Evolutionary conservation across 768 basidiomycete species (phyloP).

Genomic region (Holtermanniella nyarrowii): DNA sequence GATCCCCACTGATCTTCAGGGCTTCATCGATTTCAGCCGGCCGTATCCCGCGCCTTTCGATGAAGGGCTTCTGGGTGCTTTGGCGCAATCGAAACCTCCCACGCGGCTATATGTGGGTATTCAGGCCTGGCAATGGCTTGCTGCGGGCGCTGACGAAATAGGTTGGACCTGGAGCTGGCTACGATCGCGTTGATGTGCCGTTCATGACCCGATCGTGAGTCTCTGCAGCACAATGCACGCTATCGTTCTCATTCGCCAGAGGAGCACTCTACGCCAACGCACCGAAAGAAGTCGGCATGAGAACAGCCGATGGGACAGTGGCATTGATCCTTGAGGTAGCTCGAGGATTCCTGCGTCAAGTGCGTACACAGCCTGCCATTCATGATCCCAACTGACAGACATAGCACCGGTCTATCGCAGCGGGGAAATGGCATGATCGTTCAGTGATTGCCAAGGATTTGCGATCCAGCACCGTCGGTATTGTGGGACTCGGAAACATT

Average conservation of each 20-base stretch:
- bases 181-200: conserved; percentile 39
- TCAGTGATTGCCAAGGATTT: conserved; percentile 4
- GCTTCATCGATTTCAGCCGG: neutral
- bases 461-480: conserved; percentile 27
- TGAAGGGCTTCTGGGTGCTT: neutral
- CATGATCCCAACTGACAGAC: conserved; percentile 4
- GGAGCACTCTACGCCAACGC: conserved; percentile 23
- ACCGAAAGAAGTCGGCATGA: conserved; percentile 18
- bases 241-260: conserved; percentile 1
- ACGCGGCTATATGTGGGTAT: neutral
- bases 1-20: neutral
- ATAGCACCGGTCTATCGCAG: conserved; percentile 13
- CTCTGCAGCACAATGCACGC: neutral
- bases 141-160: conserved; percentile 11
- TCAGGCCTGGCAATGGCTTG: conserved; percentile 8
- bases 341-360: conserved; percentile 14
- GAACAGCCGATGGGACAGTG: conserved; percentile 25
- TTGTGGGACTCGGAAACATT: conserved; percentile 42
- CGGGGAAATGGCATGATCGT: conserved; percentile 7
- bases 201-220: conserved; percentile 33
- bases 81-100: neutral
- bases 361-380: conserved; percentile 7
- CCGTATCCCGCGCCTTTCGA: neutral
- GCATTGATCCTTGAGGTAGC: conserved; percentile 18
- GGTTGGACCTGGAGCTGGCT: conserved; percentile 31